Conservation (phyloP, 495 filamentous ascomycete species). For the Sphaerosporella brunnea region DNA sequence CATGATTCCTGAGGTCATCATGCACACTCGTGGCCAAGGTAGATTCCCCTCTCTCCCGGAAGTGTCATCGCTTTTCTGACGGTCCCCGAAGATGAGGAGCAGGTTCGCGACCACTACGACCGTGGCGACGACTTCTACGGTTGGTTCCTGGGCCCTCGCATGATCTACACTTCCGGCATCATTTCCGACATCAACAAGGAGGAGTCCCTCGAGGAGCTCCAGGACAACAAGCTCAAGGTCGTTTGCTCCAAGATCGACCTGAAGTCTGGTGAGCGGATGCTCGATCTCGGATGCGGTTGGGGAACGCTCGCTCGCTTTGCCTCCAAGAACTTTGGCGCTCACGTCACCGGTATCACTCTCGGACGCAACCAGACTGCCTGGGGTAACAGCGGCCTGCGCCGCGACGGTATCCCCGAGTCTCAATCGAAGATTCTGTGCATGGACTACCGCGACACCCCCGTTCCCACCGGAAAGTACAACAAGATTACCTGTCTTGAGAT, state of each 20-base stretch:
- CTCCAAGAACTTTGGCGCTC: constrained; percentile 57
- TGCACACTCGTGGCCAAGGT: constrained; percentile 65
- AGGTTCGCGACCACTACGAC: constrained; percentile 76
- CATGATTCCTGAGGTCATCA: constrained; percentile 57
- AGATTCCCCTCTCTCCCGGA: constrained; percentile 11
- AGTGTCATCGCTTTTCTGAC: constrained; percentile 8
- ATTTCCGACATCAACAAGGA: constrained; percentile 58
- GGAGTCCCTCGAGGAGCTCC: constrained; percentile 65
- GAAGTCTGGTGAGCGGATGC: constrained; percentile 48
- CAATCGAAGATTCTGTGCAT: constrained; percentile 64
- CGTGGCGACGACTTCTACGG: constrained; percentile 75
- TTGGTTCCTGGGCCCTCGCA: constrained; percentile 78
- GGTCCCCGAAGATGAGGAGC: constrained; percentile 55
- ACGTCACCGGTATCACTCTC: constrained; percentile 63
- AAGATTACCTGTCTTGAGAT: constrained; percentile 84
- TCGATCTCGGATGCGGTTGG: constrained; percentile 81
- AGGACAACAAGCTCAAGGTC: constrained; percentile 74
- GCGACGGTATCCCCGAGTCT: constrained; percentile 46
- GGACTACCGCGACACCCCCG: constrained; percentile 69
- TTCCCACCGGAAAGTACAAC: constrained; percentile 49
- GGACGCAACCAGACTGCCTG: constrained; percentile 71
- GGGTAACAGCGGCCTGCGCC: constrained; percentile 58
- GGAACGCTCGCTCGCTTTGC: constrained; percentile 69
- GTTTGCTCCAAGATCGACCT: constrained; percentile 75
- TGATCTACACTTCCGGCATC: constrained; percentile 77